Percentiles rank a stretch among this genome's conserved stretches.
Conservation (phyloP, 108 stramenopile species). For the Epithemia pelagica region DNA sequence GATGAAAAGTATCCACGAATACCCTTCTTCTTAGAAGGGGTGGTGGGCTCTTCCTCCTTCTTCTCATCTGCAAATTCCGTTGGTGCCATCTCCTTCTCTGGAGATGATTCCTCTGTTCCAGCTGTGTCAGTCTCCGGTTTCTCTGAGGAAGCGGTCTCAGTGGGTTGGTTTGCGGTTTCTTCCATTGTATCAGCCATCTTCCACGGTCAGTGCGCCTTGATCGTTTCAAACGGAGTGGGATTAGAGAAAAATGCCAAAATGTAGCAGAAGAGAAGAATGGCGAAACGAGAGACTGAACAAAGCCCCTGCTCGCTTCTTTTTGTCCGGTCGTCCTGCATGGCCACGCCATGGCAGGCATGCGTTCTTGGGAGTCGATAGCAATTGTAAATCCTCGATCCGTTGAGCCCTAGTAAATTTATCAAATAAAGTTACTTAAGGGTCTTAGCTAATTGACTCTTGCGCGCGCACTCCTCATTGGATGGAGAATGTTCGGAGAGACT, state of each 20-base stretch:
- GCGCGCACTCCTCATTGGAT: not conserved
- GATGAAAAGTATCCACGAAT: not conserved
- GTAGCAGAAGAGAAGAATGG: not conserved
- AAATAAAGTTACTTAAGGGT: too few relatives aligned
- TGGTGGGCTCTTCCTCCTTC: not conserved
- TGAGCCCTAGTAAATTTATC: not conserved
- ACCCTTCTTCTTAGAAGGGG: not conserved
- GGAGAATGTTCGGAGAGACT: not conserved
- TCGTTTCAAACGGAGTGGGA: not conserved
- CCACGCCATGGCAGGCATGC: not conserved
- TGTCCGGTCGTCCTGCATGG: too few relatives aligned
- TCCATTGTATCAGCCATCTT: not conserved
- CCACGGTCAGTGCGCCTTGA: not conserved
- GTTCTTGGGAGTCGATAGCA: not conserved
- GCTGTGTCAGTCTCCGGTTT: not conserved
- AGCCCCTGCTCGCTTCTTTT: not conserved
- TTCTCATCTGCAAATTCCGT: not conserved
- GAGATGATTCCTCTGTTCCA: not conserved
- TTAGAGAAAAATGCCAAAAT: not conserved
- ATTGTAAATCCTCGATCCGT: not conserved
- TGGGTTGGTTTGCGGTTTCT: not conserved
- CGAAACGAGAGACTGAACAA: not conserved
- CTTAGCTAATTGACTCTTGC: too few relatives aligned
- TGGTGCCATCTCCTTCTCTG: not conserved
- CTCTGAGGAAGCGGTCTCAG: not conserved